Conservation (phyloP, 768 basidiomycete species). For the Tulasnella sp. region DNA sequence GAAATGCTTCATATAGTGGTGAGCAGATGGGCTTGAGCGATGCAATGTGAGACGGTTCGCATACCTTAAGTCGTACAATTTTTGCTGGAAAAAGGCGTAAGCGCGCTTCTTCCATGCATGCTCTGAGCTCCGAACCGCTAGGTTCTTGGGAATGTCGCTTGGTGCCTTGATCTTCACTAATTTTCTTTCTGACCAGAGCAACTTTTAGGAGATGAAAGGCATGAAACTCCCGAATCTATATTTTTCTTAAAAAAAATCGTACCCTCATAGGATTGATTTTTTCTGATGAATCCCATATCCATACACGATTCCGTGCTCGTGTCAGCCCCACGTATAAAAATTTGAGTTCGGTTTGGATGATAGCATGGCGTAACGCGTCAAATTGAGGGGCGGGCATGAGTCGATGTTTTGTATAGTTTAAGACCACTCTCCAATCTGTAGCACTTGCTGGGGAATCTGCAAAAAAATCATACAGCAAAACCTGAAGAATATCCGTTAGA, state of each 20-base stretch:
- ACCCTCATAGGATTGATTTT: conserved; percentile 2
- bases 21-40: no score
- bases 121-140: background rate
- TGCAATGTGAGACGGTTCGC: no score
- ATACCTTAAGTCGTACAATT: no score
- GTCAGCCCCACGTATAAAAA: conserved; percentile 14
- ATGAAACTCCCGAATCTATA: background rate
- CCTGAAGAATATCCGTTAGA: conserved; percentile 29
- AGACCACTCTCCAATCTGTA: conserved; percentile 47
- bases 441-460: conserved; percentile 41
- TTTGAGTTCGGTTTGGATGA: conserved; percentile 13
- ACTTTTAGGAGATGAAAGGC: background rate
- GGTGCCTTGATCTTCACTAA: background rate
- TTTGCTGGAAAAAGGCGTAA: conserved; percentile 1
- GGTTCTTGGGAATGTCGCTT: background rate
- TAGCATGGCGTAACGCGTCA: background rate
- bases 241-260: no score
- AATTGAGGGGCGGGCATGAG: background rate
- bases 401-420: conserved; percentile 19
- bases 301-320: conserved; percentile 9
- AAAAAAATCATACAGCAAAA: conserved; percentile 64
- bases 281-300: conserved; percentile 14
- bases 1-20: background rate
- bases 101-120: conserved; percentile 12
- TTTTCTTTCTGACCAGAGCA: no score